phyloP scores from a whole-genome alignment of 495 filamentous ascomycete species.

The Thermochaetoides thermophila region DNA sequence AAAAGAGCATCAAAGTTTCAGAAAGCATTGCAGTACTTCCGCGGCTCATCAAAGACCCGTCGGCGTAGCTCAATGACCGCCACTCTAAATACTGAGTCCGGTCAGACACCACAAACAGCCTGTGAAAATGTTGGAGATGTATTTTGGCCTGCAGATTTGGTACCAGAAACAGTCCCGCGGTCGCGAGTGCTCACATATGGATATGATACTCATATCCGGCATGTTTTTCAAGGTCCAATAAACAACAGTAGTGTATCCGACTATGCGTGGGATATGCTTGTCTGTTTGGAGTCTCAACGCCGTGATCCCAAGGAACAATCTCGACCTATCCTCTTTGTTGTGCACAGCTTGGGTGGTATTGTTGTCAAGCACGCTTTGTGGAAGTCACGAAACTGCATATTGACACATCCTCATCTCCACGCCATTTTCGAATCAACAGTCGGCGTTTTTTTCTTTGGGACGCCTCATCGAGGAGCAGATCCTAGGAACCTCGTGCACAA shows the following conservation, averaged over 20 bases:
- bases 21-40: no score
- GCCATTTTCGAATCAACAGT: conserved; percentile 4
- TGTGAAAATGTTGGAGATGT: background rate
- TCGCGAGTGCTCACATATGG: conserved; percentile 7
- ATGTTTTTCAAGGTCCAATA: background rate
- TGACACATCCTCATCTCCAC: conserved; percentile 9
- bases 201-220: conserved; percentile 4
- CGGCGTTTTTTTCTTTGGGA: conserved; percentile 19
- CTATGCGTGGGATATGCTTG: conserved; percentile 1
- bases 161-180: conserved; percentile 2
- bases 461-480: conserved; percentile 19
- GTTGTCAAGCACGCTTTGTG: no score
- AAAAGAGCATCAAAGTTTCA: no score
- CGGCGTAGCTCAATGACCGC: no score
- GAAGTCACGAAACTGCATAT: conserved; percentile 16
- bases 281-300: conserved; percentile 1
- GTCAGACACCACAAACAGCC: background rate
- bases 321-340: conserved; percentile 21
- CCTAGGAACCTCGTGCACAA: conserved; percentile 3
- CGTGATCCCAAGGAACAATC: background rate
- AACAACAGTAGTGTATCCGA: conserved; percentile 2
- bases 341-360: conserved; percentile 27
- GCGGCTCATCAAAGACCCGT: no score
- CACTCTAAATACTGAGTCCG: no score
- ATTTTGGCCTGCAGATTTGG: conserved; percentile 5